Conservation (phyloP, 306 rosid species). For the Gynostemma pentaphyllum region DNA sequence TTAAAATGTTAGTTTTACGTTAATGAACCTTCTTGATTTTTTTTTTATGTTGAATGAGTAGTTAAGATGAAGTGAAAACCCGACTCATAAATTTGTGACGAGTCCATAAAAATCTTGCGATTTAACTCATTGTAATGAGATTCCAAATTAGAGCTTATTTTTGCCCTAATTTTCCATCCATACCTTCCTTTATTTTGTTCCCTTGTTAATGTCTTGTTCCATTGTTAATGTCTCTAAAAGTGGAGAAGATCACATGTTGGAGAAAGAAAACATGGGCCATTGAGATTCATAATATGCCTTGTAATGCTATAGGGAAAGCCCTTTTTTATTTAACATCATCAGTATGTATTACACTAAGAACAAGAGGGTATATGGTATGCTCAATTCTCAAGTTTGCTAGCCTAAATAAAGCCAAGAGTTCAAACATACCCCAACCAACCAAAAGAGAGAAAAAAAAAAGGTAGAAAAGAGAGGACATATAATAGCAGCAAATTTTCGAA, state of each 20-base stretch:
- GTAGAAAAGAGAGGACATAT: neutral
- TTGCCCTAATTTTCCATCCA: neutral
- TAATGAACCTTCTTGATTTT: too few relatives aligned
- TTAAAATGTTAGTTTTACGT: too few relatives aligned
- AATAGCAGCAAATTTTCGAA: neutral
- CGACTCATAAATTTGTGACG: neutral
- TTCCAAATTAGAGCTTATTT: neutral
- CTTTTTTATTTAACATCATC: conserved; percentile 8
- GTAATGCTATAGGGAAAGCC: neutral
- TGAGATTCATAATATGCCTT: neutral
- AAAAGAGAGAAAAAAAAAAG: neutral
- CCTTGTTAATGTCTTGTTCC: neutral
- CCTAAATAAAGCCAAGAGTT: neutral
- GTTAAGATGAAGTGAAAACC: neutral
- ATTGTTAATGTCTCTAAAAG: neutral
- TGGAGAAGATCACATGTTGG: neutral
- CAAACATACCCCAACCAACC: neutral
- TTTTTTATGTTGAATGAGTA: neutral
- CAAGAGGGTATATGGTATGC: neutral
- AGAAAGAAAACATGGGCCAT: neutral
- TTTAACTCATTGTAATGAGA: neutral
- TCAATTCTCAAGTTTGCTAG: neutral
- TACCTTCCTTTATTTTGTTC: neutral
- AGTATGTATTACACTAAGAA: conserved; percentile 8
- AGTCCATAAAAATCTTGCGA: neutral